These are phyloP conservation scores for Pichia cabralensis DNA, from an alignment of 805 yeast genomes.

Conservation along the genomic window DNA sequence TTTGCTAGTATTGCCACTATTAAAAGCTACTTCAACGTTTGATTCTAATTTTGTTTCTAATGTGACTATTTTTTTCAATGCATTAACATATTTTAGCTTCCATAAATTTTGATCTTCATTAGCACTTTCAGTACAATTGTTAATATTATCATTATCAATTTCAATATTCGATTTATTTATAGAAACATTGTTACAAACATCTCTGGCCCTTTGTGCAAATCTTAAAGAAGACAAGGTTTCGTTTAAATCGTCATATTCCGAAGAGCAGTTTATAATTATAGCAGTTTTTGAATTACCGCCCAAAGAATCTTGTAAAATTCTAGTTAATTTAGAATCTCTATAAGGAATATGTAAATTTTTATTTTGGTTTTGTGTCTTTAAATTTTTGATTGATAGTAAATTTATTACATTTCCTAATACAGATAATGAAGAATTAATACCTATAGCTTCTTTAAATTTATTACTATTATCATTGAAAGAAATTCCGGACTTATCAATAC, in stretches of 20 bases:
- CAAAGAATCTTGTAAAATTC: slow-evolving; percentile 67
- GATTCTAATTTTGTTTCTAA: slow-evolving; percentile 4
- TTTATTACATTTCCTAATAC: slow-evolving; percentile 75
- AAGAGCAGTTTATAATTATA: slow-evolving; percentile 65
- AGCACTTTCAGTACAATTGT: background rate
- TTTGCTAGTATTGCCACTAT: background rate
- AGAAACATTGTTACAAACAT: slow-evolving; percentile 7
- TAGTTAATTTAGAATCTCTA: slow-evolving; percentile 61
- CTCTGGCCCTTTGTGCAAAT: slow-evolving; percentile 67
- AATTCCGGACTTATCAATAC: slow-evolving; percentile 35
- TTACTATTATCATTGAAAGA: too few relatives aligned
- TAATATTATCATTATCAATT: background rate
- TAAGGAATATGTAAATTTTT: slow-evolving; percentile 1
- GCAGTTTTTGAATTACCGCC: slow-evolving; percentile 80
- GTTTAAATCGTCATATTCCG: slow-evolving; percentile 40
- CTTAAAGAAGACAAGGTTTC: slow-evolving; percentile 68
- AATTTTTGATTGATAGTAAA: slow-evolving; percentile 58
- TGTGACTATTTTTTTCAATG: slow-evolving; percentile 6
- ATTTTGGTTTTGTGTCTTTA: slow-evolving; percentile 37
- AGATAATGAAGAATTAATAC: slow-evolving; percentile 69
- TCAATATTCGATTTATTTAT: background rate
- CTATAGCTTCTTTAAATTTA: slow-evolving; percentile 72
- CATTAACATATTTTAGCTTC: slow-evolving; percentile 3
- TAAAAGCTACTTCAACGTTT: background rate
- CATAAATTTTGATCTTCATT: background rate